phyloP scores from a whole-genome alignment of 2,329 filamentous ascomycete species.

The Trichoderma sp. region DNA sequence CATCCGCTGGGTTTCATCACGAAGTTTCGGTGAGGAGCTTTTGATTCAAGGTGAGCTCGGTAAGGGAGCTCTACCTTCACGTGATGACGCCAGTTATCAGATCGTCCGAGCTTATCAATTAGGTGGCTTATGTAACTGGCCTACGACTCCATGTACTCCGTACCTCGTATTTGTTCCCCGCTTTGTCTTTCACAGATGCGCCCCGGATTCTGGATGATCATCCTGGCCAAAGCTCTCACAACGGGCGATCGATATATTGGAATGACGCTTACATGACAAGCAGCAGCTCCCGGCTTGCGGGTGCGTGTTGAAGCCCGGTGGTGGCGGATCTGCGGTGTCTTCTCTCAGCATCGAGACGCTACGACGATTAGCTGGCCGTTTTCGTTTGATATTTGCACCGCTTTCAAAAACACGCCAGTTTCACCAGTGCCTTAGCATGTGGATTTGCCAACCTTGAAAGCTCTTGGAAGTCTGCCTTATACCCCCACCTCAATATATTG shows the following conservation, averaged over 20 bases:
- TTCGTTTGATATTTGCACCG: background rate
- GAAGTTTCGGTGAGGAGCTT: conserved; percentile 10
- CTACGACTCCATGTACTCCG: background rate
- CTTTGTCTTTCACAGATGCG: conserved; percentile 12
- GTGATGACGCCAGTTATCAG: conserved; percentile 5
- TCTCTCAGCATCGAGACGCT: background rate
- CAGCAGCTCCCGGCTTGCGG: background rate
- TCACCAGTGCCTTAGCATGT: background rate
- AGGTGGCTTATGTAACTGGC: background rate
- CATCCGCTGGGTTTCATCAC: background rate
- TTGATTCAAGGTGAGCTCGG: conserved; percentile 9
- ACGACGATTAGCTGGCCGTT: background rate
- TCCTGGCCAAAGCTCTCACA: conserved; percentile 4
- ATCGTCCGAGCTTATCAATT: background rate
- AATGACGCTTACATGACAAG: conserved; percentile 19
- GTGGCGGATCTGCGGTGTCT: conserved; percentile 1
- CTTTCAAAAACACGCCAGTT: background rate
- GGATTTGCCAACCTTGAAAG: background rate
- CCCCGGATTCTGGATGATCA: conserved; percentile 15
- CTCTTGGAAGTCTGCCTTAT: background rate
- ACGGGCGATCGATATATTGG: conserved; percentile 13
- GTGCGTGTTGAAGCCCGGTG: background rate
- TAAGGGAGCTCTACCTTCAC: background rate
- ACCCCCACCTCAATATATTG: background rate
- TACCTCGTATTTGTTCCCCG: conserved; percentile 10